Conservation (phyloP, 345 rosid genomes). For the Jatropha curcas region DNA sequence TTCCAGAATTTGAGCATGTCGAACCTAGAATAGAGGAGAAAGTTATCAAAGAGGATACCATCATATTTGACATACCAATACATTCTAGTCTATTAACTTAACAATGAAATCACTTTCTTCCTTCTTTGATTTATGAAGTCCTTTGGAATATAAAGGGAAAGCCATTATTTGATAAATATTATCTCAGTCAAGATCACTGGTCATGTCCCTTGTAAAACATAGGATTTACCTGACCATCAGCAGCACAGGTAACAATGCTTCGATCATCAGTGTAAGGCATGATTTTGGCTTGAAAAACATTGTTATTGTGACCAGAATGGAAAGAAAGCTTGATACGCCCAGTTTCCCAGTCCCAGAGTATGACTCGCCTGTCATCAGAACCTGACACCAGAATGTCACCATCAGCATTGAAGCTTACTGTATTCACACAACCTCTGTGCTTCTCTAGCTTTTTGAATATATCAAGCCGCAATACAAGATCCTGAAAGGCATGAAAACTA, state of each 20-base stretch:
- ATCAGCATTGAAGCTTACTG: conserved; percentile 59
- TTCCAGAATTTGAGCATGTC: conserved; percentile 71
- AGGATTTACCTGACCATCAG: conserved; percentile 77
- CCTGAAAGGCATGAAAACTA: conserved; percentile 40
- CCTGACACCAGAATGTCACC: conserved; percentile 76
- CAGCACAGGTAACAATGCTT: conserved; percentile 85
- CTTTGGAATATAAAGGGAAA: neutral
- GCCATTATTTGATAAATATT: neutral
- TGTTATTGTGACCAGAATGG: conserved; percentile 62
- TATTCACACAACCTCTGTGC: conserved; percentile 85
- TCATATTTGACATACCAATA: neutral
- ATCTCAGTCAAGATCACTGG: neutral
- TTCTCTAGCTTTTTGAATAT: conserved; percentile 55
- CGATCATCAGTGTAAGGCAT: conserved; percentile 82
- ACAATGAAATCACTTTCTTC: neutral
- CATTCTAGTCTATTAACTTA: neutral
- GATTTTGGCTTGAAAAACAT: conserved; percentile 83
- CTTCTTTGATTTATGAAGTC: neutral
- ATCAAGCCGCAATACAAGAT: conserved; percentile 67
- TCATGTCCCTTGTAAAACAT: neutral
- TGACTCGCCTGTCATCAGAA: conserved; percentile 70
- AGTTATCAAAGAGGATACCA: neutral
- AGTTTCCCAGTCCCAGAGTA: conserved; percentile 85
- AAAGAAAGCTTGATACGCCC: conserved; percentile 64
- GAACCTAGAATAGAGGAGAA: conserved; percentile 47